Evolutionary conservation across 768 basidiomycete species (phyloP), one percentile per base, ranked within the genome.

Genomic region (Suillus plorans): DNA sequence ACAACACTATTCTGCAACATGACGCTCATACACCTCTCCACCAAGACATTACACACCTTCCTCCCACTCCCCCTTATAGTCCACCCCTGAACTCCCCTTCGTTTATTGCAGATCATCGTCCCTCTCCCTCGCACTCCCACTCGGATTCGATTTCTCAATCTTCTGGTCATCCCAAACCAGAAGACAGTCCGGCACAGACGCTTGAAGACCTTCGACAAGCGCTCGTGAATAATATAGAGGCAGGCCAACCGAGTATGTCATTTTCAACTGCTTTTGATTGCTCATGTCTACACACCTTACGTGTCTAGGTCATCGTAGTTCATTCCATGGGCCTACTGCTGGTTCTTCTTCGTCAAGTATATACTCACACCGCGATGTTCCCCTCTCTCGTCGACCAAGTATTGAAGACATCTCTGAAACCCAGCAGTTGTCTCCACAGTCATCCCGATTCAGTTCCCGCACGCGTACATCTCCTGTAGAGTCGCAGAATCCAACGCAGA

Each of bases 371-470:
- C 63, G 63, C 60, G 50, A 50, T 5, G 37, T 39, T 1, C 16
- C 68, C 1, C 69, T 44, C 18, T 83, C 82, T n/a, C 75, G 81
- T 22, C 71, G 70, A 42, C 74, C 74, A 13, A 78, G 80, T 60
- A 73, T 79, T 58, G 77, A 79, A 12, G 79, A 78, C 52, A 76
- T 80, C 18, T 75, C 76, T 20, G 80, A 81, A 68, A 65, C 74
- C 31, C 77, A 73, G 59, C 13, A 70, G 67, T 41, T 68, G 67
- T 66, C 39, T 34, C 37, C 36, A 13, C 28, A 47, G 16, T 22
- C 25, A 36, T 41, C 62, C 8, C 57, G 25, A 37, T 22, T 63
- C 13, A 42, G 4, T 34, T 66, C 65, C 22, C 65, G 42, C 20
- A 56, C 55, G 14, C 44, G 37, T 16, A 50, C 64, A 12, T n/a